Evolutionary conservation across 139 green algal genomes (phyloP).

Genomic region (Micractinium conductrix): DNA sequence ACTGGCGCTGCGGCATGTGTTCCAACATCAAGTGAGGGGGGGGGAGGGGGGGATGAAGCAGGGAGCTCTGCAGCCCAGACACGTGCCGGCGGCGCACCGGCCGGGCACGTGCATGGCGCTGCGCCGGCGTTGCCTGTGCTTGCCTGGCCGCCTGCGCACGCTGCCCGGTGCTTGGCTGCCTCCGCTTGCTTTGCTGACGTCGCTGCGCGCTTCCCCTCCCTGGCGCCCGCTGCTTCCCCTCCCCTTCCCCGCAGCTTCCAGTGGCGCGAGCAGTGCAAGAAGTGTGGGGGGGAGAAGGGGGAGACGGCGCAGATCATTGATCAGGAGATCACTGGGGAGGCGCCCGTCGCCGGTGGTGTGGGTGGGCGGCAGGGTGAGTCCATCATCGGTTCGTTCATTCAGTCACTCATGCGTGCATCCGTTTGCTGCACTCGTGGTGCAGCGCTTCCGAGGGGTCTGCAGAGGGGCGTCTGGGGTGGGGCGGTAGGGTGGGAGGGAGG

Average conservation of each 20-base stretch:
- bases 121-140: neutral
- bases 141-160: neutral
- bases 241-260: conserved; percentile 49
- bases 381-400: no score
- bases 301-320: conserved; percentile 3
- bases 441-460: no score
- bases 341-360: neutral
- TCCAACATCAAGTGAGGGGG: conserved; percentile 73
- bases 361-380: conserved; percentile 11
- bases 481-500: no score
- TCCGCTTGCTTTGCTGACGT: neutral
- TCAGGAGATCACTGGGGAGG: conserved; percentile 31
- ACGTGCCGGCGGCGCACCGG: no score
- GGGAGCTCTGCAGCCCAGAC: no score
- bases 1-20: conserved; percentile 84
- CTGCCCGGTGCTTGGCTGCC: neutral
- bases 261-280: conserved; percentile 62
- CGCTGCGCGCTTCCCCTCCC: neutral
- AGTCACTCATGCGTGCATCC: no score
- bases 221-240: neutral
- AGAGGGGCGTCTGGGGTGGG: no score
- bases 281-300: conserved; percentile 40
- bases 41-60: neutral
- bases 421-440: no score
- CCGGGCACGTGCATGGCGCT: no score